These are phyloP conservation scores for Chlamydomonas schloesseri DNA, from an alignment of 139 green algal genomes.

Conservation along the genomic window DNA sequence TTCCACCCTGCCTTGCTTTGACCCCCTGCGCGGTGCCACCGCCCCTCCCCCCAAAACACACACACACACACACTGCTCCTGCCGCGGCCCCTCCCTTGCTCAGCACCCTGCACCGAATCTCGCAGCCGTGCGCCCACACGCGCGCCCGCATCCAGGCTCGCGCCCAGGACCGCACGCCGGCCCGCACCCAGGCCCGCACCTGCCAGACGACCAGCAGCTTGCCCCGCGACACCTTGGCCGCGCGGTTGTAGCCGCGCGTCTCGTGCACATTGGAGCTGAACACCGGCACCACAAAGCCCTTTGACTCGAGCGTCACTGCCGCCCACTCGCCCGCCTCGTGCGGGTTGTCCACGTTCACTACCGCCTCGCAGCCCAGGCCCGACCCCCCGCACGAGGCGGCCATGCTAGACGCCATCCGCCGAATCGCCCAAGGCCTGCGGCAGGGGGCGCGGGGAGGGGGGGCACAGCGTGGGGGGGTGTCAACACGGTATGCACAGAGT, in stretches of 20 bases:
- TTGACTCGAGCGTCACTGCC: not conserved
- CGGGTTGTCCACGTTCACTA: slow-evolving; percentile 56
- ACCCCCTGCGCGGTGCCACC: too few relatives aligned
- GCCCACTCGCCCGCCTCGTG: slow-evolving; percentile 30
- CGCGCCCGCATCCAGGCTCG: too few relatives aligned
- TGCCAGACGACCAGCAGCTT: slow-evolving; percentile 35
- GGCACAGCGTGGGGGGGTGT: not conserved
- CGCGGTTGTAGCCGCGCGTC: slow-evolving; percentile 45
- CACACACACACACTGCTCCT: not conserved
- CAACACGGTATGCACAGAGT: too few relatives aligned
- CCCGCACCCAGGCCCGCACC: too few relatives aligned
- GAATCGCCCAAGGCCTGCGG: slow-evolving; percentile 4
- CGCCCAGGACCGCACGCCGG: too few relatives aligned
- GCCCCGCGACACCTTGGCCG: slow-evolving; percentile 15
- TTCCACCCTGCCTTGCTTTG: too few relatives aligned
- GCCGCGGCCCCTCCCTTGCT: not conserved
- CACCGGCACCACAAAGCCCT: slow-evolving; percentile 40
- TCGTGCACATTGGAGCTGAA: slow-evolving; percentile 52
- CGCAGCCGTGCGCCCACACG: too few relatives aligned
- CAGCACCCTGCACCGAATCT: too few relatives aligned
- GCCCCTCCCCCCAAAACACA: not conserved
- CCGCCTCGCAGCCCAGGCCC: slow-evolving; percentile 24
- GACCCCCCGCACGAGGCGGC: not conserved
- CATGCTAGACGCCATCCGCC: not conserved
- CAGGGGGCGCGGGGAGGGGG: too few relatives aligned